Conservation (phyloP, 148 eudicot genomes). For the Chenopodium formosanum region DNA sequence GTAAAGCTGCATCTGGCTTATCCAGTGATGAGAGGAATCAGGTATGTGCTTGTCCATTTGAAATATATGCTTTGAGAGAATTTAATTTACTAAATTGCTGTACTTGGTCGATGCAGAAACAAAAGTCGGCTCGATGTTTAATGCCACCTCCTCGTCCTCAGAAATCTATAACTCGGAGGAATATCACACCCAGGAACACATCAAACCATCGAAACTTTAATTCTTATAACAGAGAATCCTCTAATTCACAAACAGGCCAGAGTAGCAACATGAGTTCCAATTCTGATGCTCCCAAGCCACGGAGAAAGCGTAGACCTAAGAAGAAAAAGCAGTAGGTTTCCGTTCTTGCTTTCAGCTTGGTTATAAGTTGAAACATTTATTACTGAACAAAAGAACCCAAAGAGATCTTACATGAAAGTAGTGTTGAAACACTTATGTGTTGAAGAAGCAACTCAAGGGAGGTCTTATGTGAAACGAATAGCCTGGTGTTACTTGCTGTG, state of each 20-base stretch:
- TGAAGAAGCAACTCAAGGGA: background rate
- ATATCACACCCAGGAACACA: constrained; percentile 46
- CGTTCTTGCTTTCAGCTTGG: background rate
- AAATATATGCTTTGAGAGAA: background rate
- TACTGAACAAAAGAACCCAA: background rate
- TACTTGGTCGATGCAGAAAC: constrained; percentile 44
- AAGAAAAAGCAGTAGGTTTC: constrained; percentile 65
- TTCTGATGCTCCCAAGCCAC: constrained; percentile 82
- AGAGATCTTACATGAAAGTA: background rate
- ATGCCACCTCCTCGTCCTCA: constrained; percentile 91
- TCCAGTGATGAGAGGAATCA: constrained; percentile 86
- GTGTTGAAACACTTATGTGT: background rate
- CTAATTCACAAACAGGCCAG: constrained; percentile 59
- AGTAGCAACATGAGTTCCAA: constrained; percentile 82
- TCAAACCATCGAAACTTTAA: constrained; percentile 16
- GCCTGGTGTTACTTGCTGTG: background rate
- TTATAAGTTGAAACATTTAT: background rate
- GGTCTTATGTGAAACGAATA: background rate
- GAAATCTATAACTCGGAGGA: constrained; percentile 39
- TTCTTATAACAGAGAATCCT: constrained; percentile 31
- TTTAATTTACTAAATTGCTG: background rate
- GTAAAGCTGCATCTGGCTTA: constrained; percentile 83
- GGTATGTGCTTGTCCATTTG: constrained; percentile 40
- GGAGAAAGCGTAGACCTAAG: constrained; percentile 92
- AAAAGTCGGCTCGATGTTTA: constrained; percentile 67